Conservation (phyloP, 2,329 filamentous ascomycete genomes). For the Colletotrichum gigasporum region DNA sequence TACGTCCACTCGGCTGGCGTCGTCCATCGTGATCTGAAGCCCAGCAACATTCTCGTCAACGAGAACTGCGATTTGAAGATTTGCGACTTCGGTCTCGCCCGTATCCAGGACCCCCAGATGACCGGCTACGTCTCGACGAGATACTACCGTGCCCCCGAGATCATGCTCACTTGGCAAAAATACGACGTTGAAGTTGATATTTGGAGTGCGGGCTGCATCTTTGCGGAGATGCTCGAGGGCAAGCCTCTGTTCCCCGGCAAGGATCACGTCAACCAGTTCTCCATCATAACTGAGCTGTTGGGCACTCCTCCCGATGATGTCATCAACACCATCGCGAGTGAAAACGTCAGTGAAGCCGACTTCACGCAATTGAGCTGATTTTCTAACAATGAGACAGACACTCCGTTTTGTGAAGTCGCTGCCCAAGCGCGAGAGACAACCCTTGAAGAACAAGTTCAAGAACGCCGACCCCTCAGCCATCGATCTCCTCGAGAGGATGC, state of each 20-base stretch:
- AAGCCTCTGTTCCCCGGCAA: slow-evolving; percentile 99
- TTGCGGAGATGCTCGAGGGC: slow-evolving; percentile 98
- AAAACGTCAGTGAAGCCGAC: slow-evolving; percentile 74
- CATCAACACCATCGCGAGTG: slow-evolving; percentile 97
- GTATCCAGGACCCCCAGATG: slow-evolving; percentile 99
- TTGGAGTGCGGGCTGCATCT: slow-evolving; percentile 99
- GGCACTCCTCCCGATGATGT: slow-evolving; percentile 98
- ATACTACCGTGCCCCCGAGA: slow-evolving; percentile 98
- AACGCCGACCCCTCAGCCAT: slow-evolving; percentile 89
- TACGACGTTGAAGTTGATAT: slow-evolving; percentile 99
- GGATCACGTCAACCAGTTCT: slow-evolving; percentile 99
- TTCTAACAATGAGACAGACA: slow-evolving; percentile 66
- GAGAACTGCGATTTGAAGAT: slow-evolving; percentile 99
- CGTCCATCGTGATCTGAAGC: slow-evolving; percentile 96
- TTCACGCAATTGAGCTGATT: neutral
- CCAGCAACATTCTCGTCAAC: slow-evolving; percentile 98
- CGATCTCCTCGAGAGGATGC: slow-evolving; percentile 93
- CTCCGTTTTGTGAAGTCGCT: slow-evolving; percentile 97
- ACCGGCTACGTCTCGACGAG: slow-evolving; percentile 98
- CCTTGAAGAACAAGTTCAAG: slow-evolving; percentile 89
- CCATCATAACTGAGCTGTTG: slow-evolving; percentile 97
- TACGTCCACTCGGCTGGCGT: slow-evolving; percentile 99
- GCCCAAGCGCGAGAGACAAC: slow-evolving; percentile 91
- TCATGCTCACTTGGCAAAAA: slow-evolving; percentile 99
- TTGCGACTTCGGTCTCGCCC: slow-evolving; percentile 96